Base-by-base conservation (phyloP, 495 filamentous ascomycete genomes). In the Neurospora cerealis region DNA sequence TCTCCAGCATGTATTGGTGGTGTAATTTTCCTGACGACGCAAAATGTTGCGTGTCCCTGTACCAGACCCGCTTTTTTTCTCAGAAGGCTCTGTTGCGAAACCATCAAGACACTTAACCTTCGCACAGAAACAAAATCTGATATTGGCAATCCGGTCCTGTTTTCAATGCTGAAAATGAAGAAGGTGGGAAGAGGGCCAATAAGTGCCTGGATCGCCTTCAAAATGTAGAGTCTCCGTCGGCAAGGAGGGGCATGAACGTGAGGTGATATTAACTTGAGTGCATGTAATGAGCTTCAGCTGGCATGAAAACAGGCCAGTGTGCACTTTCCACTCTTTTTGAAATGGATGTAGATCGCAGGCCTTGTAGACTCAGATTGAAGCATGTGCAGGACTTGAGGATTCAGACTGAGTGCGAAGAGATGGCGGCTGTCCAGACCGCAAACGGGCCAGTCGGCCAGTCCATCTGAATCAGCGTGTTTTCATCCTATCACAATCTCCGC, bases 81-180 rank as follows among this genome's bases (percentile, higher is more conserved):
- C 13, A 32, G 13, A 9, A 15, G 15, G 15, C 7, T 34, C 15
- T 66, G 0, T 34, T 34, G 54, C 54, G 28, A 36, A 19, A 9
- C 2, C 1, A 19, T 10, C 28, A 34, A 15, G 7, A 17, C 1
- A 66, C 28, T 34, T 0, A 17, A 36, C 6, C 0, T 17, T 66
- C 15, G 28, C 7, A 19, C 11, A 15, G 2, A 24, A 62, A 3
- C 0, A 8, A 32, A 54, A 8, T 15, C 0, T 17, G 2, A 17
- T 17, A 8, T 15, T 8, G 0, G 6, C 24, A 24, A 0, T 62
- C 24, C 21, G 1, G 5, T 6, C 5, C 10, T 2, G 5, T 7
- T 24, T 10, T 24, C 0, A 9, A 0, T 0, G n/a, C 2, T 13
- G 0, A 1, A 6, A 21, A 24, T 24, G 21, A 0, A 0, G 1